A percentile compares a stretch with the other conserved stretches of the same genome.
Evolutionary conservation across 768 basidiomycete genomes (phyloP).

Genomic region (Serendipita sp.): DNA sequence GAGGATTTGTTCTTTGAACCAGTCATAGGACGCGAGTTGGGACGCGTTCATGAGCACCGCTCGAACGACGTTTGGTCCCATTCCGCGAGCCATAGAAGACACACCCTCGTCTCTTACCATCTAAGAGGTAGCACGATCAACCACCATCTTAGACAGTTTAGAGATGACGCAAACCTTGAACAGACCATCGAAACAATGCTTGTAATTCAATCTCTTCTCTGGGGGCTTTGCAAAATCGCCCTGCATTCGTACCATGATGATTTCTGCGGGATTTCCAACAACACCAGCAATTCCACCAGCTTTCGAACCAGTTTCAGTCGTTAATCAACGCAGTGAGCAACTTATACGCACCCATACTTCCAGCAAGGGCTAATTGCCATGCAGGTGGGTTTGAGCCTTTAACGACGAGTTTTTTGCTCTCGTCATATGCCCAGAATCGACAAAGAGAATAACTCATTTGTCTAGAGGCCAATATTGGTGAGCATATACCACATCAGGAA

Average conservation of each 20-base stretch:
- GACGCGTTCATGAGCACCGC: constrained; percentile 82
- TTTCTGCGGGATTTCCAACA: constrained; percentile 78
- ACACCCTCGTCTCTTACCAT: constrained; percentile 80
- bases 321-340: not conserved
- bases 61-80: constrained; percentile 73
- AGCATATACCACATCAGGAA: not conserved
- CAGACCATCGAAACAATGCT: constrained; percentile 75
- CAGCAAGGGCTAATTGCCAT: constrained; percentile 67
- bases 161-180: constrained; percentile 43
- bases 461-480: not conserved
- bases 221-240: constrained; percentile 80
- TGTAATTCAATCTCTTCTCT: constrained; percentile 80
- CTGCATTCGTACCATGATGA: constrained; percentile 78
- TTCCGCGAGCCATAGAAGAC: constrained; percentile 58
- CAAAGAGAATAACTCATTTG: constrained; percentile 89
- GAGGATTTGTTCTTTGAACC: constrained; percentile 73
- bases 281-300: constrained; percentile 76
- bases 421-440: constrained; percentile 87
- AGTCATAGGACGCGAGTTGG: constrained; percentile 86
- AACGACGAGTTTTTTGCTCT: constrained; percentile 65
- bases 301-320: constrained; percentile 15
- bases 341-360: constrained; percentile 58
- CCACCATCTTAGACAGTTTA: not conserved
- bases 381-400: constrained; percentile 48
- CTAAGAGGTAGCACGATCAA: constrained; percentile 25